Evolutionary conservation across 169 alveolate species (phyloP), one percentile per base, ranked within the genome.

Genomic region (Plasmodium inui): DNA sequence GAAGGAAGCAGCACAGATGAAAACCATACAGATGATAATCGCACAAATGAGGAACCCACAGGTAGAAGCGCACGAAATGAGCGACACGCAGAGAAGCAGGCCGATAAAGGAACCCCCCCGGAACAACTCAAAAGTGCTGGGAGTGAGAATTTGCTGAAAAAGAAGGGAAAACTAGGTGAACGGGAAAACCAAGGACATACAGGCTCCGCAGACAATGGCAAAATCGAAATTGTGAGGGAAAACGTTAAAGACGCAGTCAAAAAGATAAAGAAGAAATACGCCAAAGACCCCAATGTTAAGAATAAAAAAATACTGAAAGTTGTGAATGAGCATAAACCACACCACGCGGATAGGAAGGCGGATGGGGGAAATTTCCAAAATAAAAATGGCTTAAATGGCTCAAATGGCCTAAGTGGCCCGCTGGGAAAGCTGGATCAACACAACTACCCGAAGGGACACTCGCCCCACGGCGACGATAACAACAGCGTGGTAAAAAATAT

Each of bases 401-500:
- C 44, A 37, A 37, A 50, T 14, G 61, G 61, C 19, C 12, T 2
- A 50, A 50, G 14, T 82, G 78, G 37, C 39, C 17, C 84, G 41
- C 1, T 61, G 30, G 61, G 67, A 8, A 46, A 32, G 7, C 19
- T 37, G 44, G 84, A 84, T 44, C 28, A 84, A 71, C 30, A 32
- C 53, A 37, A 76, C n/a, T 71, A 55, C 78, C 74, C 76, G n/a
- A 71, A 72, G 22, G 46, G 55, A 2, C 34, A 9, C n/a, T 14
- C 67, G 32, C 28, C 57, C 12, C 17, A 71, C 28, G 5, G 19
- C 22, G 70, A 12, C 32, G 22, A 85, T 74, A 73, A 67, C 67
- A 72, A 74, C 67, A 90, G 73, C 74, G 37, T 82, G 22, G 91
- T 81, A 37, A 90, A 90, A 81, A 90, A 90, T 57, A 90, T 57